Base-by-base conservation (phyloP, 2,329 filamentous ascomycete genomes). In the Cercospora sesami region DNA sequence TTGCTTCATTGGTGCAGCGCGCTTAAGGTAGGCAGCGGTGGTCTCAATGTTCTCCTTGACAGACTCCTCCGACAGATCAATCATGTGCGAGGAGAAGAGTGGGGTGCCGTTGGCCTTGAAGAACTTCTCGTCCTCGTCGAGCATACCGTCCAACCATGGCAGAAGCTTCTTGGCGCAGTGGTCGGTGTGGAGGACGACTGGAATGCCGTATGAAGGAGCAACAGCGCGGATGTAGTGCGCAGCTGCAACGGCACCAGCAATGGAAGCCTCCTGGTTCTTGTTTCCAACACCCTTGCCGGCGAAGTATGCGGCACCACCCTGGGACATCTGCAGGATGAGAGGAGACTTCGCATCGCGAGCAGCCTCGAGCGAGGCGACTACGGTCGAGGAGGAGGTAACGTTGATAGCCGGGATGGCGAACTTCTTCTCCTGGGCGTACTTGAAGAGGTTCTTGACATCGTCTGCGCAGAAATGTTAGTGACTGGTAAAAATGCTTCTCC, bases 141-240 rank as follows among this genome's bases (percentile, higher is more conserved):
- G 83, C 90, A 97, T 94, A 80, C 94, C 94, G 79, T 97, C 94
- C 80, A 98, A 86, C 94, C 94, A 98, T 71, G 95, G 95, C 67
- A 98, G 90, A 68, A 98, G 92, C 90, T 98, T 98, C 91, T 98
- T 98, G 80, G 95, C 94, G 84, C 94, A 97, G 87, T 98, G 95
- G 82, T 99, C 95, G 80, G 94, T 96, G 89, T 97, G 94, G 69
- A 98, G 89, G 77, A 98, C 86, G 75, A 97, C 93, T 78, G 94
- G 94, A 74, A 98, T 85, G 75, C 90, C 93, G 83, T 99, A 99
- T 75, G 87, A 76, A 69, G 94, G 92, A 63, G 95, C 93, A 77
- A 98, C 84, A 74, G 91, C 85, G 79, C 94, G 92, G 84, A 97
- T 93, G 86, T 92, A 98, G 85, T 97, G 92, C 75, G 95, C 95